Evolutionary conservation across 805 yeast species (phyloP).

Genomic region (Sugiyamaella boreocaroliniensis): DNA sequence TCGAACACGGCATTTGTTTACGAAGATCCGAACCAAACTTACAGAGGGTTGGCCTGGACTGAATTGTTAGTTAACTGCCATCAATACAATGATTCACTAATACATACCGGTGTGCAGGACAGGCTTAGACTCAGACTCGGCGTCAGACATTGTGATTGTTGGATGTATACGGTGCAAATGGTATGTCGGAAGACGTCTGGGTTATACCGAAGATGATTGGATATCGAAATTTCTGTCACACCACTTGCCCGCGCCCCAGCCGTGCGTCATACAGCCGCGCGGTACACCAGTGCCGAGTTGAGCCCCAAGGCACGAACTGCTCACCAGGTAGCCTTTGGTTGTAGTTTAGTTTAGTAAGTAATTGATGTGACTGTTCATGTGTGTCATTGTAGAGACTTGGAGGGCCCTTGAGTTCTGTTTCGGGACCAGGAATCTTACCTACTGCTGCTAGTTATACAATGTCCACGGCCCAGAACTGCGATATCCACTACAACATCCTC

Average conservation of each 20-base stretch:
- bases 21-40: not conserved
- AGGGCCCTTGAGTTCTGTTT: too few species aligned
- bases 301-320: too few species aligned
- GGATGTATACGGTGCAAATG: not conserved
- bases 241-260: not conserved
- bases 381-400: too few species aligned
- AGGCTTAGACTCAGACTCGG: constrained; percentile 8
- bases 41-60: constrained; percentile 14
- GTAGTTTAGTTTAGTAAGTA: too few species aligned
- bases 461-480: too few species aligned
- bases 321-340: too few species aligned
- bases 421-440: too few species aligned
- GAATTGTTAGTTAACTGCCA: not conserved
- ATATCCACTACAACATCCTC: too few species aligned
- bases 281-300: not conserved
- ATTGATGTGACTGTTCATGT: too few species aligned
- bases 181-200: not conserved
- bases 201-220: not conserved
- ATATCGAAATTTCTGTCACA: not conserved
- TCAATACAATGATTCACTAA: not conserved
- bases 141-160: constrained; percentile 7
- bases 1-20: not conserved
- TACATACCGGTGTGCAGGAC: constrained; percentile 20
- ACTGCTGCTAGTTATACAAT: too few species aligned
- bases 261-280: not conserved